These are phyloP conservation scores for Chaetomiaceae sp. DNA, from an alignment of 2,329 filamentous ascomycete species.

Conservation along the genomic window DNA sequence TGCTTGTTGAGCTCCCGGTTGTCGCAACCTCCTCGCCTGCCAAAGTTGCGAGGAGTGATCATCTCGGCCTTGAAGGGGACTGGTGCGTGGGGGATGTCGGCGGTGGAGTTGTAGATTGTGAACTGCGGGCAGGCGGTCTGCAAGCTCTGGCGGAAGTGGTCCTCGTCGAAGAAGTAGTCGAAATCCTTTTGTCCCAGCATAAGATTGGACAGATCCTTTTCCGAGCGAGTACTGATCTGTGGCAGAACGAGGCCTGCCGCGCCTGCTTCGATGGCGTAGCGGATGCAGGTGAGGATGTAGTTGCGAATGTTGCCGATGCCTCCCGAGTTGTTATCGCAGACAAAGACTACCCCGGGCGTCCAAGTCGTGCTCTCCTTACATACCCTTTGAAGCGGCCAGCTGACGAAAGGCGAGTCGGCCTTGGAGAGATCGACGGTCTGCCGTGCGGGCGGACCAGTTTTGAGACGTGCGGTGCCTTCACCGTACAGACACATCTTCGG, in stretches of 20 bases:
- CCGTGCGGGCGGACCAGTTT: constrained; percentile 1
- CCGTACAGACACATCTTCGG: constrained; percentile 25
- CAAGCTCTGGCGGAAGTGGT: constrained; percentile 39
- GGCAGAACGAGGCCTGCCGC: constrained; percentile 43
- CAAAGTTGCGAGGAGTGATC: constrained; percentile 40
- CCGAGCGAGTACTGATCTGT: constrained; percentile 40
- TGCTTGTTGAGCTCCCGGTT: constrained; percentile 38
- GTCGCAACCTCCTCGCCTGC: constrained; percentile 36
- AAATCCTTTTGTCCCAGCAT: constrained; percentile 38
- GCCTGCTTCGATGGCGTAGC: constrained; percentile 45
- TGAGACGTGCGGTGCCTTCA: constrained; percentile 13
- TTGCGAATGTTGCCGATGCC: constrained; percentile 48
- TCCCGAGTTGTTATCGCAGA: constrained; percentile 48
- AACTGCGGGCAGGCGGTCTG: constrained; percentile 39
- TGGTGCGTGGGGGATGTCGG: constrained; percentile 35
- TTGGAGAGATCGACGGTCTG: constrained; percentile 33
- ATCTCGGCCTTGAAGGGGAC: constrained; percentile 33
- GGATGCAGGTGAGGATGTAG: constrained; percentile 46
- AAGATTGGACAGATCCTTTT: constrained; percentile 38
- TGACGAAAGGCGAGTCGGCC: constrained; percentile 39
- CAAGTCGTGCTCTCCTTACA: constrained; percentile 39
- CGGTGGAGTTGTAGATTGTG: constrained; percentile 35
- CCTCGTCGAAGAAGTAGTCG: constrained; percentile 44
- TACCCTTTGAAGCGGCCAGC: constrained; percentile 41
- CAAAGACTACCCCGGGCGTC: constrained; percentile 40